These are phyloP conservation scores for Trichoderma semiorbis DNA, from an alignment of 2,329 filamentous ascomycete genomes.

Conservation along the genomic window DNA sequence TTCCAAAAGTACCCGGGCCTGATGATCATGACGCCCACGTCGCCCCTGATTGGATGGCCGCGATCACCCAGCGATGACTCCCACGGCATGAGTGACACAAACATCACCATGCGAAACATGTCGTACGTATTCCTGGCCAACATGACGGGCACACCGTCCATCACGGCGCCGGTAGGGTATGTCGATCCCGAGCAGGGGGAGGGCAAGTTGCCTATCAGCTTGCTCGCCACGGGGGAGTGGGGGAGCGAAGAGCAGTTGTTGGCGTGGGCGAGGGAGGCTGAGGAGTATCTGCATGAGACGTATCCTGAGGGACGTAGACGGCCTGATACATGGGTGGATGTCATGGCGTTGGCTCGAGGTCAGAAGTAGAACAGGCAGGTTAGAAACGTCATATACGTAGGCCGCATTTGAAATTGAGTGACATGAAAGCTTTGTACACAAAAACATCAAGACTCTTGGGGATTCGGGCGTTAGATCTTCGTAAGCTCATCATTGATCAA, in stretches of 20 bases:
- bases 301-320: slow-evolving; percentile 48
- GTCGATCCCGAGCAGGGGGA: slow-evolving; percentile 51
- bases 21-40: slow-evolving; percentile 74
- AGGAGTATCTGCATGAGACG: slow-evolving; percentile 50
- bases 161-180: slow-evolving; percentile 74
- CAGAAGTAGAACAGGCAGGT: neutral
- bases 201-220: slow-evolving; percentile 57
- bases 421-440: neutral
- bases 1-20: slow-evolving; percentile 70
- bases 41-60: slow-evolving; percentile 72
- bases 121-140: slow-evolving; percentile 84
- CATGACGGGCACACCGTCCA: slow-evolving; percentile 71
- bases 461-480: neutral
- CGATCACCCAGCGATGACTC: slow-evolving; percentile 54
- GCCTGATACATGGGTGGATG: slow-evolving; percentile 58
- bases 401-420: neutral
- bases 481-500: slow-evolving; percentile 1
- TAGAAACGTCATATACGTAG: neutral
- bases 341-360: slow-evolving; percentile 37
- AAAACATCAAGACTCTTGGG: neutral
- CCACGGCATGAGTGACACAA: slow-evolving; percentile 74
- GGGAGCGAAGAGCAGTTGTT: slow-evolving; percentile 62
- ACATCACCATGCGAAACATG: slow-evolving; percentile 73
- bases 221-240: slow-evolving; percentile 66
- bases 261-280: slow-evolving; percentile 55